Conservation (phyloP, 1,284 basidiomycete species). For the Marasmius oreades region DNA sequence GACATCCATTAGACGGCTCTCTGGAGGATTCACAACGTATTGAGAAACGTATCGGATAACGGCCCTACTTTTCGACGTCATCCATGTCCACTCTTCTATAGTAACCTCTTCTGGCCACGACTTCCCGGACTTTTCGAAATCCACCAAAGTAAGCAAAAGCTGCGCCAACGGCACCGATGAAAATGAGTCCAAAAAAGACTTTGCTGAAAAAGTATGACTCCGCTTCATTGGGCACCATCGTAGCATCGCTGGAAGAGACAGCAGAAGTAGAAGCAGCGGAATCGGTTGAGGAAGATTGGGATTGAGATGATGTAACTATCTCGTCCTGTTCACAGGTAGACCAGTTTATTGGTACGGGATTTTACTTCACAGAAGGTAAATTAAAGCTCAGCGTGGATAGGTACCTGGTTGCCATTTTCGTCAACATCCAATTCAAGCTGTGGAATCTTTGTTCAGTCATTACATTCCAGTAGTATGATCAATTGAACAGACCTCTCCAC, state of each 20-base stretch:
- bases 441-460: constrained; percentile 44
- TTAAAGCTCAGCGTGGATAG: constrained; percentile 89
- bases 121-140: constrained; percentile 38
- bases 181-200: constrained; percentile 42
- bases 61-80: constrained; percentile 50
- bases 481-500: constrained; percentile 67
- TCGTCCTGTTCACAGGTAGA: constrained; percentile 32
- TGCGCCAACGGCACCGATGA: constrained; percentile 43
- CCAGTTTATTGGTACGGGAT: constrained; percentile 27
- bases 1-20: not conserved
- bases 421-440: constrained; percentile 58
- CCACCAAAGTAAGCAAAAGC: constrained; percentile 61
- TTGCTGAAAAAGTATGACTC: constrained; percentile 34
- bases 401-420: constrained; percentile 81
- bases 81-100: constrained; percentile 49
- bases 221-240: constrained; percentile 18
- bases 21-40: not conserved
- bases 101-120: constrained; percentile 33
- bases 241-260: constrained; percentile 13
- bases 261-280: too few species aligned
- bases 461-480: not conserved
- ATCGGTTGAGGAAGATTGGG: not conserved
- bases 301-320: not conserved
- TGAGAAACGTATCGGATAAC: not conserved
- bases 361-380: constrained; percentile 54